Percentiles rank a stretch among this genome's conserved stretches.
These are phyloP conservation scores for Daldinia caldariorum DNA, from an alignment of 495 filamentous ascomycete genomes.

Conservation along the genomic window DNA sequence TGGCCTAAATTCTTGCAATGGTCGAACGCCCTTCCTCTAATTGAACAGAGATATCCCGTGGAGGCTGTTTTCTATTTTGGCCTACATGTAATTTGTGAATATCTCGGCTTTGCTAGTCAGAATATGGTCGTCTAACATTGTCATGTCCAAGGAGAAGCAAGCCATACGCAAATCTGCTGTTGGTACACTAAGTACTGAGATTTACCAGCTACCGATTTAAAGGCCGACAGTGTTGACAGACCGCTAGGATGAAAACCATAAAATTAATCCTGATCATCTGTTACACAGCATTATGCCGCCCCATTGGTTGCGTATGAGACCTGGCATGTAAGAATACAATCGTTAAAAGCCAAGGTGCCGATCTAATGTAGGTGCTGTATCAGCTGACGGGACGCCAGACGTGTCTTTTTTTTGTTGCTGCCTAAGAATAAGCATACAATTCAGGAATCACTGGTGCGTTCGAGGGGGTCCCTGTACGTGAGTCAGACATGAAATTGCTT, in stretches of 20 bases:
- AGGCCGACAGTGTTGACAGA: neutral
- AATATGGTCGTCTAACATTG: too few relatives aligned
- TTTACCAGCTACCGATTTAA: neutral
- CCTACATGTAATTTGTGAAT: too few relatives aligned
- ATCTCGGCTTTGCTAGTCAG: too few relatives aligned
- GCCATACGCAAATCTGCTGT: neutral
- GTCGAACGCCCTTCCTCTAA: neutral
- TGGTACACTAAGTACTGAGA: neutral
- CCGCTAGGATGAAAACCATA: neutral
- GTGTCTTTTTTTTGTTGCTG: too few relatives aligned
- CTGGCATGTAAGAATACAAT: too few relatives aligned
- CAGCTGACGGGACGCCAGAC: too few relatives aligned
- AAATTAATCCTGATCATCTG: conserved; percentile 5
- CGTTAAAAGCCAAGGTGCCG: too few relatives aligned
- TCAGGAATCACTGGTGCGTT: too few relatives aligned
- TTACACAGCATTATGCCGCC: neutral
- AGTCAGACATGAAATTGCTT: neutral
- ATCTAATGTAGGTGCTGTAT: too few relatives aligned
- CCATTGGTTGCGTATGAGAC: neutral
- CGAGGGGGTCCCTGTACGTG: neutral
- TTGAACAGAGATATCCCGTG: neutral
- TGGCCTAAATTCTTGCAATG: neutral
- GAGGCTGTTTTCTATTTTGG: neutral
- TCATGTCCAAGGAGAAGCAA: neutral
- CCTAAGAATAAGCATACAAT: too few relatives aligned